Conservation (phyloP, 805 yeast genomes). For the Zygosaccharomyces siamensis region DNA sequence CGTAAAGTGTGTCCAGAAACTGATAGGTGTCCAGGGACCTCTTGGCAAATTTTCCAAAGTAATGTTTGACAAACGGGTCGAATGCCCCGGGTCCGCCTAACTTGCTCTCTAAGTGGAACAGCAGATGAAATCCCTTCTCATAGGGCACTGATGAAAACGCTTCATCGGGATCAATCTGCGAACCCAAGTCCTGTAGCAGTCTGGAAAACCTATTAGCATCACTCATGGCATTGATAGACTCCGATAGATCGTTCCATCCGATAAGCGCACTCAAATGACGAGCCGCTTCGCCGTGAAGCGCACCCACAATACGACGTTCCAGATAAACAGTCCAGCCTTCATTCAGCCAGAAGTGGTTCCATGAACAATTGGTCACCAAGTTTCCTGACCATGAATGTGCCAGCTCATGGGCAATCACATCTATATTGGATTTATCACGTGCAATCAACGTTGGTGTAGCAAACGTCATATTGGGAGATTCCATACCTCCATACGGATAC, state of each 20-base stretch:
- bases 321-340: conserved; percentile 96
- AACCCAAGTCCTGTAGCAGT: conserved; percentile 67
- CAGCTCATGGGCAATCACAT: conserved; percentile 87
- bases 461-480: conserved; percentile 85
- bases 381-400: conserved; percentile 94
- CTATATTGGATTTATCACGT: conserved; percentile 80
- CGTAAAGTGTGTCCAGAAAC: conserved; percentile 72
- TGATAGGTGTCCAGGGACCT: conserved; percentile 75
- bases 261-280: conserved; percentile 80
- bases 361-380: conserved; percentile 80
- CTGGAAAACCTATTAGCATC: conserved; percentile 49
- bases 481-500: conserved; percentile 92
- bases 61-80: conserved; percentile 75
- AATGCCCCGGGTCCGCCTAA: conserved; percentile 63
- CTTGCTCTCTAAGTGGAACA: conserved; percentile 65
- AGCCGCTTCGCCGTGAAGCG: conserved; percentile 68
- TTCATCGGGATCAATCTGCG: conserved; percentile 79
- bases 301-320: conserved; percentile 77
- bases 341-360: conserved; percentile 93
- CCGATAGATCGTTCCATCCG: conserved; percentile 81
- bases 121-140: conserved; percentile 81
- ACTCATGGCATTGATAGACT: conserved; percentile 63
- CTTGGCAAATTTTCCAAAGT: conserved; percentile 65
- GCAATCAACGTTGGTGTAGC: conserved; percentile 85
- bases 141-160: conserved; percentile 85